Evolutionary conservation across 2,329 filamentous ascomycete genomes (phyloP).

Genomic region (Calonectria pseudoreteaudii): DNA sequence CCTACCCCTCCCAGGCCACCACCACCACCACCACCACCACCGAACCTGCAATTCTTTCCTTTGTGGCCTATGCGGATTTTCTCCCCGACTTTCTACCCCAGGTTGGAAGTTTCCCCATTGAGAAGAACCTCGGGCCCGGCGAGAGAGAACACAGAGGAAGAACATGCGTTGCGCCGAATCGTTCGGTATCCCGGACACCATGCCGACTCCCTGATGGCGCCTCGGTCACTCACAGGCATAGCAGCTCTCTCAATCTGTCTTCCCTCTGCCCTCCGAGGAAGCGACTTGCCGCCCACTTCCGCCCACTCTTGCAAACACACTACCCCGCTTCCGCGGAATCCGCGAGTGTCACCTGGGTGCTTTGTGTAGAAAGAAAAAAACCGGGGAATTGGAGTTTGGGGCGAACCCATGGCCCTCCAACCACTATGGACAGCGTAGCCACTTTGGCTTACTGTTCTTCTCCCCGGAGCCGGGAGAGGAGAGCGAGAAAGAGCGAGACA

Average conservation of each 20-base stretch:
- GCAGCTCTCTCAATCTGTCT: background rate
- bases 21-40: background rate
- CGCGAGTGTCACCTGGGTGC: slow-evolving; percentile 12
- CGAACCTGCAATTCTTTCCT: background rate
- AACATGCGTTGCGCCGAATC: background rate
- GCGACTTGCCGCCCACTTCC: slow-evolving; percentile 15
- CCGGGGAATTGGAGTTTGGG: slow-evolving; percentile 15
- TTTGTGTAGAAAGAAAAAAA: background rate
- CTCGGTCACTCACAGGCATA: slow-evolving; percentile 24
- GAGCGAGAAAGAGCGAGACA: background rate
- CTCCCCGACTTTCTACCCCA: slow-evolving; percentile 25
- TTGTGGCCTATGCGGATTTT: background rate
- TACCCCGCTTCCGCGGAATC: slow-evolving; percentile 21
- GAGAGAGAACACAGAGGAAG: slow-evolving; percentile 22
- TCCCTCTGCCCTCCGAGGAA: slow-evolving; percentile 8
- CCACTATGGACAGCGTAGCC: background rate
- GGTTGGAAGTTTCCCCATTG: slow-evolving; percentile 38
- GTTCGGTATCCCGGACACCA: slow-evolving; percentile 25
- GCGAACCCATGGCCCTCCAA: slow-evolving; percentile 9
- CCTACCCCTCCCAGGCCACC: background rate
- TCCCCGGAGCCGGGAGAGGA: background rate
- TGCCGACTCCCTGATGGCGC: slow-evolving; percentile 35
- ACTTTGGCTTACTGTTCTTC: background rate
- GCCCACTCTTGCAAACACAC: slow-evolving; percentile 18
- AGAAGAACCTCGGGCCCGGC: slow-evolving; percentile 16